Evolutionary conservation across 1,284 basidiomycete species (phyloP), one percentile per base, ranked within the genome.

Genomic region (Xanthoconium separans): DNA sequence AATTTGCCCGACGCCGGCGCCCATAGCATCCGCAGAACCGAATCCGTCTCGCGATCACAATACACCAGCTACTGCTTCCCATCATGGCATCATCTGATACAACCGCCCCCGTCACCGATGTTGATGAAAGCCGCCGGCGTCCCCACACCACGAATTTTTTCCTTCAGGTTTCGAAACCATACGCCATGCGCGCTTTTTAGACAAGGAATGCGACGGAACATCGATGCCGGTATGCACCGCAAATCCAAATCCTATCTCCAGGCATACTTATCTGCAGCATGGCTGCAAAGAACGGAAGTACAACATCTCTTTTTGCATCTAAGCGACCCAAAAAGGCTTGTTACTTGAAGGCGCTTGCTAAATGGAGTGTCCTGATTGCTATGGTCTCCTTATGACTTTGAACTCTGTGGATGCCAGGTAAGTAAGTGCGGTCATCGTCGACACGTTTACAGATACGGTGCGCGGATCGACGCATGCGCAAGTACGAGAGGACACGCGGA

Each of bases 381-480:
- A 16, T 34, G 33, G 15, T 16, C 33, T 34, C 33, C 33, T 15
- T 16, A 7, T 16, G 33, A 16, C 33, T 34, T 15, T 6, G 4
- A 27, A 27, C 27, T 27, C 15, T 16, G 12, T 15, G 33, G 36
- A 36, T 30, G 24, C 43, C 34, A n/a, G 8, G 29, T 39, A 20
- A 22, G 39, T 16, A 6, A 34, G 51, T n/a, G 20, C 27, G 40
- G 29, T n/a, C 52, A 33, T 53, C 30, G 15, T 49, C 53, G 30
- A 53, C 34, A 34, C 0, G 15, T 34, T 16, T 16, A 34, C 33
- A 15, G 13, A 6, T 33, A 24, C 12, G 20, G 11, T 18, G 50
- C 18, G 44, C 37, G 12, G 53, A 54, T 54, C 50, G 43, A 54
- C 53, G 18, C 37, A 39, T 7, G 22, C 53, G 18, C 37, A 39